phyloP scores from a whole-genome alignment of 2,329 filamentous ascomycete species.

The Neocatenulostroma microsporum region DNA sequence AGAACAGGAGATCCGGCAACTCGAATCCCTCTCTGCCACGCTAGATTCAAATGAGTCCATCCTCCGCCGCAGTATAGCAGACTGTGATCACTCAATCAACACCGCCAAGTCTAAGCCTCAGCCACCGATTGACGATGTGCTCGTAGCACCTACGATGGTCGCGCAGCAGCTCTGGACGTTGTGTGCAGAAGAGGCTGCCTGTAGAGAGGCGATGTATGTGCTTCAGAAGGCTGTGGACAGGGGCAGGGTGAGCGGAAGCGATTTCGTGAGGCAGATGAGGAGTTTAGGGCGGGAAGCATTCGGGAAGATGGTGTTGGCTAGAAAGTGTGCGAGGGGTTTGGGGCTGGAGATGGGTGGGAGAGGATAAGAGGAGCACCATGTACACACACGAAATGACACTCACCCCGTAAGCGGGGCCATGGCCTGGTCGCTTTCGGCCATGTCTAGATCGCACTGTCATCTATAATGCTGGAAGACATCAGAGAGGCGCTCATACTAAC shows the following conservation, averaged over 20 bases:
- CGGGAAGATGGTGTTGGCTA: conserved; percentile 70
- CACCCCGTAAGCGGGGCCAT: too few relatives aligned
- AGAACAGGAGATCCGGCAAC: conserved; percentile 62
- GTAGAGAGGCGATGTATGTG: conserved; percentile 80
- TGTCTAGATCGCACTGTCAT: too few relatives aligned
- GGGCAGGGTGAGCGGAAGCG: conserved; percentile 61
- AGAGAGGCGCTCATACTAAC: too few relatives aligned
- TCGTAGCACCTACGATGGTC: conserved; percentile 90
- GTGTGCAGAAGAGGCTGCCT: conserved; percentile 78
- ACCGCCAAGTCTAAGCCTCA: conserved; percentile 60
- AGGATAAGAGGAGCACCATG: too few relatives aligned
- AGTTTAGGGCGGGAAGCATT: conserved; percentile 72
- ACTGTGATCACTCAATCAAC: conserved; percentile 70
- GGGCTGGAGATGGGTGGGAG: conserved; percentile 48
- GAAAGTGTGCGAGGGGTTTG: conserved; percentile 71
- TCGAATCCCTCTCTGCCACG: conserved; percentile 62
- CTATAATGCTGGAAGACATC: too few relatives aligned
- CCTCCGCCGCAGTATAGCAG: conserved; percentile 65
- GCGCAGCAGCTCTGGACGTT: conserved; percentile 85
- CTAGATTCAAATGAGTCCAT: conserved; percentile 71
- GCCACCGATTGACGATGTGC: conserved; percentile 77
- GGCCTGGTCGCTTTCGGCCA: too few relatives aligned
- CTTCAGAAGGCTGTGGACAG: conserved; percentile 66
- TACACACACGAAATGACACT: too few relatives aligned
- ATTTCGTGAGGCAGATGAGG: conserved; percentile 67